Percentiles rank a stretch among this genome's conserved stretches.
Evolutionary conservation across 805 yeast genomes (phyloP).

Genomic region (Komagataella mondaviorum): DNA sequence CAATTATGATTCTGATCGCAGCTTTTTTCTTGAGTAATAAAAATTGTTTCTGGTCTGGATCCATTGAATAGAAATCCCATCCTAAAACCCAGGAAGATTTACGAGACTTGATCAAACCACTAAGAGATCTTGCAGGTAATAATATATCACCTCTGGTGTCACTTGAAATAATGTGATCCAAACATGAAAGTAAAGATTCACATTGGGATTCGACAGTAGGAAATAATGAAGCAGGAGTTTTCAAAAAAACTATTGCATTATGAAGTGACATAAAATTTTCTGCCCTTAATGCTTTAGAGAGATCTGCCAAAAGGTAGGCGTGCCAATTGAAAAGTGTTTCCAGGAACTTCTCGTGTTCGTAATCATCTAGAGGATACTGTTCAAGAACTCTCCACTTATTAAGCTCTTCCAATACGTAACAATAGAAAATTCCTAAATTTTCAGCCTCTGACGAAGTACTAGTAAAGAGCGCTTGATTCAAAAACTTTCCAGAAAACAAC

Average conservation of each 20-base stretch:
- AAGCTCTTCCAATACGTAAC: constrained; percentile 35
- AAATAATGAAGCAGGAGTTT: constrained; percentile 45
- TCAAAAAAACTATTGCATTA: constrained; percentile 68
- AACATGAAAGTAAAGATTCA: constrained; percentile 27
- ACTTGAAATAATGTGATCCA: constrained; percentile 30
- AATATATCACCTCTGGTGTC: constrained; percentile 75
- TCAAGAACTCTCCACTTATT: constrained; percentile 27
- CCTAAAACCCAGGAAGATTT: constrained; percentile 33
- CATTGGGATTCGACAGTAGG: constrained; percentile 64
- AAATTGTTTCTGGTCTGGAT: constrained; percentile 24
- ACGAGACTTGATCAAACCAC: constrained; percentile 50
- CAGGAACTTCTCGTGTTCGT: constrained; percentile 21
- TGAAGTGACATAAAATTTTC: constrained; percentile 66
- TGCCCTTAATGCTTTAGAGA: constrained; percentile 28
- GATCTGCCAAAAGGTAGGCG: constrained; percentile 25
- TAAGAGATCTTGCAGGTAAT: constrained; percentile 59
- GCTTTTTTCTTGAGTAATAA: constrained; percentile 12
- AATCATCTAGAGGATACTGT: constrained; percentile 16
- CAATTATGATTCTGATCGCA: constrained; percentile 1
- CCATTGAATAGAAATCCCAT: constrained; percentile 43
- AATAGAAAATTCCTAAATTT: constrained; percentile 63
- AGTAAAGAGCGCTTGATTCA: constrained; percentile 50
- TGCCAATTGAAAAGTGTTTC: constrained; percentile 43
- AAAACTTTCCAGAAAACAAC: constrained; percentile 32
- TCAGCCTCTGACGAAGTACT: constrained; percentile 72